Evolutionary conservation across 345 rosid genomes (phyloP), one percentile per base, ranked within the genome.

Genomic region (Physaria fendleri): DNA sequence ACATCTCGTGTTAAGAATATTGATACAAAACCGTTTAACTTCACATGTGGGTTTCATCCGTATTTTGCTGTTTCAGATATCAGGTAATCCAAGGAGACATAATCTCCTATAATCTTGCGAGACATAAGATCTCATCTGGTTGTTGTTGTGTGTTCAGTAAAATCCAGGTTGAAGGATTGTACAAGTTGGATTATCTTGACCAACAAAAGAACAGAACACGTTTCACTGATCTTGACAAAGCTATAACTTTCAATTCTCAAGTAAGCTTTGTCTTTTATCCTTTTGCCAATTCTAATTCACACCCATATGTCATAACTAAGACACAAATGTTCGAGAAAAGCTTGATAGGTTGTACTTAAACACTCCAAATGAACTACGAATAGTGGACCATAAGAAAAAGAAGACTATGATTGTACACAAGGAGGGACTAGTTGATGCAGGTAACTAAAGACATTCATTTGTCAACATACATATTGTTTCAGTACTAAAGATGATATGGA

Each of bases 401-500:
- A 82, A 82, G 78, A 93, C 99, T 18, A 77, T 89, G 55, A 90
- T 89, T n/a, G 45, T 93, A 46, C 85, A 87, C 72, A 93, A 93
- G 78, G 91, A 93, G 67, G 99, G 99, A 52, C 87, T 86, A 73
- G 87, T 87, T 20, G 95, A 89, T 82, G 87, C 97, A 47, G 95
- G n/a, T n/a, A n/a, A n/a, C n/a, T n/a, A n/a, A n/a, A n/a, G n/a
- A n/a, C n/a, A n/a, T n/a, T n/a, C n/a, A n/a, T n/a, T n/a, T n/a
- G n/a, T n/a, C n/a, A n/a, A n/a, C n/a, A n/a, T n/a, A n/a, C n/a
- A n/a, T n/a, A n/a, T n/a, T n/a, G n/a, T n/a, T n/a, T n/a, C n/a
- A n/a, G n/a, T n/a, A n/a, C n/a, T n/a, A n/a, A n/a, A n/a, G n/a
- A n/a, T n/a, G n/a, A n/a, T n/a, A n/a, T n/a, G n/a, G n/a, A n/a